A percentile compares a stretch with the other conserved stretches of the same genome.
Evolutionary conservation across 495 filamentous ascomycete species (phyloP).

Genomic region (Cryomyces minteri): DNA sequence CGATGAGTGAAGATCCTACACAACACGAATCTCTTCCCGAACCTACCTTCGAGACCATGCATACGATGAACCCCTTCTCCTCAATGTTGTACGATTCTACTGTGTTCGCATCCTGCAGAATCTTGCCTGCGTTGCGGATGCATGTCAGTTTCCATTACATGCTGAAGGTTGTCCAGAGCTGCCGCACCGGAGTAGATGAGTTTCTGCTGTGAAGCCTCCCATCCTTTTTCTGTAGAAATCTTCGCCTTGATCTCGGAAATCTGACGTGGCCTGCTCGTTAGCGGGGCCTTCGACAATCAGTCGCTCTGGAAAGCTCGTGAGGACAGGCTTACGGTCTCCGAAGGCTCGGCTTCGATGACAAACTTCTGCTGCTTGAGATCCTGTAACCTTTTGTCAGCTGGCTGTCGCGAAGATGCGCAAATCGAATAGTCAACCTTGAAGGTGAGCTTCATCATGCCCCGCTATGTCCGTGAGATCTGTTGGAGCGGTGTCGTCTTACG

Average conservation of each 20-base stretch:
- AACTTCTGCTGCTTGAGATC: constrained; percentile 99
- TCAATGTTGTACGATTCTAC: constrained; percentile 94
- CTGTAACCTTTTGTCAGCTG: constrained; percentile 15
- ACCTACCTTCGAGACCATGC: constrained; percentile 84
- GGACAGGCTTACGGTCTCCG: constrained; percentile 54
- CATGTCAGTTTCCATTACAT: background rate
- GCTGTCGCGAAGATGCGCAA: constrained; percentile 9
- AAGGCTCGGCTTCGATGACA: constrained; percentile 78
- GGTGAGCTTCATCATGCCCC: constrained; percentile 58
- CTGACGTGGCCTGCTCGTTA: constrained; percentile 23
- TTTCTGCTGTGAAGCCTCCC: constrained; percentile 74
- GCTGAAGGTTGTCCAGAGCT: background rate
- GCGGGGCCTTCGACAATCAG: background rate
- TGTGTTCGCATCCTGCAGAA: constrained; percentile 89
- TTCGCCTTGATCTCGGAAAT: constrained; percentile 79
- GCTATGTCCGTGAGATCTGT: background rate
- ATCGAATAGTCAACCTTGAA: constrained; percentile 42
- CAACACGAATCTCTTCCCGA: background rate
- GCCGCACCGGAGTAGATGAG: constrained; percentile 89
- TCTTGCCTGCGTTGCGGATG: constrained; percentile 52
- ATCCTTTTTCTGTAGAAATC: constrained; percentile 75
- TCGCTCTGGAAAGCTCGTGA: background rate
- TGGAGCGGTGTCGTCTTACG: too few relatives aligned
- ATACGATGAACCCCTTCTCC: constrained; percentile 98
- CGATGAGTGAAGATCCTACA: background rate